Conservation (phyloP, 306 rosid genomes). For the Prosopis cineraria region DNA sequence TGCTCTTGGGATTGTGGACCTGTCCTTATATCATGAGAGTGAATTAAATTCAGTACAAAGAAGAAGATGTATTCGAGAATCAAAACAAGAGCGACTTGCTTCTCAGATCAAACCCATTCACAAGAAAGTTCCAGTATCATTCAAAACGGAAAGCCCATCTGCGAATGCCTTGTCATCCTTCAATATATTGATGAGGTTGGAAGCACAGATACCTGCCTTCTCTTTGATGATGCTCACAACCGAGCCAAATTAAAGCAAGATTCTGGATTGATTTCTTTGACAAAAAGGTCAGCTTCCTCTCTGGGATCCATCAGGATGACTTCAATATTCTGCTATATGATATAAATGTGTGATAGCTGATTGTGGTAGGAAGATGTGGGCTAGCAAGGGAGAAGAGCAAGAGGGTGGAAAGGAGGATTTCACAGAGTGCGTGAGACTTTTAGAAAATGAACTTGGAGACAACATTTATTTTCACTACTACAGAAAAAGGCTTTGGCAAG, state of each 20-base stretch:
- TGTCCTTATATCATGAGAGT: conserved; percentile 22
- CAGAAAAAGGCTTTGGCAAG: no score
- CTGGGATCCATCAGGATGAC: background rate
- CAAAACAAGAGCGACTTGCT: conserved; percentile 16
- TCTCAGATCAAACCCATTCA: conserved; percentile 22
- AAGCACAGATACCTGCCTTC: conserved; percentile 24
- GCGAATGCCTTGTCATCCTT: conserved; percentile 43
- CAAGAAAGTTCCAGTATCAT: conserved; percentile 42
- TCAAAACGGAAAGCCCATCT: conserved; percentile 43
- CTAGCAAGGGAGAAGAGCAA: conserved; percentile 45
- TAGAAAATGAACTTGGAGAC: conserved; percentile 47
- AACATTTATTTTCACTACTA: conserved; percentile 44
- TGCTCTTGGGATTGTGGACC: conserved; percentile 6
- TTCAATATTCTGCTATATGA: background rate
- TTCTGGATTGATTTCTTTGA: conserved; percentile 47
- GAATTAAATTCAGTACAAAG: conserved; percentile 18
- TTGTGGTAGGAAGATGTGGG: conserved; percentile 32
- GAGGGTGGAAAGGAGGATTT: conserved; percentile 39
- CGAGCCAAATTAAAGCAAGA: conserved; percentile 36
- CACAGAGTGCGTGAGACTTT: conserved; percentile 32
- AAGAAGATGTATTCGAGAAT: conserved; percentile 23
- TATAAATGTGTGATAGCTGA: background rate
- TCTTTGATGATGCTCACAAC: conserved; percentile 32
- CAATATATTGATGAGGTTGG: conserved; percentile 52
- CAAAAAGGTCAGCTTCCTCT: conserved; percentile 31